Percentiles rank a stretch among this genome's conserved stretches.
Conservation (phyloP, 768 basidiomycete species). For the Krasilnikovozyma curviuscula region DNA sequence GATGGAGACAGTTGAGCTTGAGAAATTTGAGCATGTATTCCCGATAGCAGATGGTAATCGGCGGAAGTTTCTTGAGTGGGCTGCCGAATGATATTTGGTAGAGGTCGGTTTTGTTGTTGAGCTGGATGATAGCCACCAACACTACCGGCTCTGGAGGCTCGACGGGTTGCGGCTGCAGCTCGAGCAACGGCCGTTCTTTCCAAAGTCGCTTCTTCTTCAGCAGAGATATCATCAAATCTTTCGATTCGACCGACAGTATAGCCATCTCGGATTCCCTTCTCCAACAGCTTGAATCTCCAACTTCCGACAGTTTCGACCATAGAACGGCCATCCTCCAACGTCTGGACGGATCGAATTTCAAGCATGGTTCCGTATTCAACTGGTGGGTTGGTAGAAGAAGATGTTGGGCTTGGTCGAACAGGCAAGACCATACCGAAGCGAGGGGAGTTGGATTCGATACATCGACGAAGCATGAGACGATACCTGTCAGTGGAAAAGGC, state of each 20-base stretch:
- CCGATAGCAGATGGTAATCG: neutral
- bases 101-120: neutral
- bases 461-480: slow-evolving; percentile 90
- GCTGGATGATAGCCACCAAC: neutral
- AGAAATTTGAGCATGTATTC: neutral
- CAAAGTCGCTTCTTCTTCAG: slow-evolving; percentile 28
- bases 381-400: slow-evolving; percentile 26
- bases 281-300: slow-evolving; percentile 66
- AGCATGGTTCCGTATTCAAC: slow-evolving; percentile 84
- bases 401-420: slow-evolving; percentile 31
- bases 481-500: slow-evolving; percentile 35
- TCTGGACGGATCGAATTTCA: slow-evolving; percentile 64
- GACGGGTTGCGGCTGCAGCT: neutral
- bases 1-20: neutral
- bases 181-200: slow-evolving; percentile 20
- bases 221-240: slow-evolving; percentile 32
- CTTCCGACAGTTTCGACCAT: slow-evolving; percentile 57
- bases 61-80: neutral
- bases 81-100: neutral
- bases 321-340: slow-evolving; percentile 74
- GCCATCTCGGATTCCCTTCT: slow-evolving; percentile 66
- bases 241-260: slow-evolving; percentile 75
- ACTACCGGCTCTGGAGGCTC: neutral
- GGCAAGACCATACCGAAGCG: slow-evolving; percentile 87
- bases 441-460: slow-evolving; percentile 55